Evolutionary conservation across 129 eudicot species (phyloP).

Genomic region (Lactuca saligna): DNA sequence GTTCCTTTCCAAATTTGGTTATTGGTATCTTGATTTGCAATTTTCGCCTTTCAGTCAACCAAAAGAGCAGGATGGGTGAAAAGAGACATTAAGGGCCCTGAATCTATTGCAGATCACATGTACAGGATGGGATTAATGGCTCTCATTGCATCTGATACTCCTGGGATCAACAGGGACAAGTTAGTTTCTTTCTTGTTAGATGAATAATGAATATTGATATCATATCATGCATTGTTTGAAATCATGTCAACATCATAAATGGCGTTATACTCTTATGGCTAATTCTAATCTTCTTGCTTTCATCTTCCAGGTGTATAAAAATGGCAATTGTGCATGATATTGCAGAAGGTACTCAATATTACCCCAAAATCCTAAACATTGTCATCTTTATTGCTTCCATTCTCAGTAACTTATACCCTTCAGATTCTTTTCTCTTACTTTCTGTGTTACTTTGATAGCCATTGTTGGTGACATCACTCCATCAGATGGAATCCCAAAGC

Average conservation of each 20-base stretch:
- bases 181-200: constrained; percentile 16
- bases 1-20: neutral
- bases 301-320: constrained; percentile 71
- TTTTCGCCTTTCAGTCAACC: constrained; percentile 56
- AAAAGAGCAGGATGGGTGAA: constrained; percentile 96
- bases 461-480: constrained; percentile 99
- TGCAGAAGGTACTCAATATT: constrained; percentile 69
- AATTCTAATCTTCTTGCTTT: constrained; percentile 7
- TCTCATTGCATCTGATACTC: constrained; percentile 72
- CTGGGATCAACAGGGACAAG: constrained; percentile 93
- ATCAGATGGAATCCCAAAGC: constrained; percentile 80
- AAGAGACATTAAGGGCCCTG: constrained; percentile 70
- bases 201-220: constrained; percentile 4
- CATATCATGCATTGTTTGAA: neutral
- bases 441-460: constrained; percentile 43
- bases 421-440: constrained; percentile 3
- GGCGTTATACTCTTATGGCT: neutral
- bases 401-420: constrained; percentile 1
- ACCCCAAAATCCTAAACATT: no score
- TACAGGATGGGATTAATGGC: constrained; percentile 97
- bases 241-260: neutral
- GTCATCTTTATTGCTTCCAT: neutral
- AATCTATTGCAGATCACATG: constrained; percentile 97
- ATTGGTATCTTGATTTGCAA: constrained; percentile 1
- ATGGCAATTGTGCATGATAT: constrained; percentile 98